Conservation (phyloP, 257 asterid species). For the Fraxinus americana region DNA sequence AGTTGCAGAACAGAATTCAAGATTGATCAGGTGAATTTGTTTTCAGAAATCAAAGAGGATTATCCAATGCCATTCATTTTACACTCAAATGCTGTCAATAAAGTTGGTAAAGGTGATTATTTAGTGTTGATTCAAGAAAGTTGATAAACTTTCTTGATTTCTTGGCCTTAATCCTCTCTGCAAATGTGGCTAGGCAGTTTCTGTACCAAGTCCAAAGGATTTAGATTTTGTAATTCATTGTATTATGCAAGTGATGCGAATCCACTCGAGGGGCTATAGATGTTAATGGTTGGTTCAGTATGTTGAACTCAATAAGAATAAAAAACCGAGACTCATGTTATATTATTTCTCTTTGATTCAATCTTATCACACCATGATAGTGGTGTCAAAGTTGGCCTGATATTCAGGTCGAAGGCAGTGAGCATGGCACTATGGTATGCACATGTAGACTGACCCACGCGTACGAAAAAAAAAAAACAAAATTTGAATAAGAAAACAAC, state of each 20-base stretch:
- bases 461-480: too few species aligned
- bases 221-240: not conserved
- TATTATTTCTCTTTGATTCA: not conserved
- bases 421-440: too few species aligned
- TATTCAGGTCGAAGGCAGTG: too few species aligned
- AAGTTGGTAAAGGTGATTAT: slow-evolving; percentile 12
- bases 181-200: not conserved
- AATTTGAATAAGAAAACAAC: too few species aligned
- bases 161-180: not conserved
- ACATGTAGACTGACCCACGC: too few species aligned
- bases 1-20: slow-evolving; percentile 33
- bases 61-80: not conserved
- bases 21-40: slow-evolving; percentile 27
- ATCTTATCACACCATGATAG: too few species aligned
- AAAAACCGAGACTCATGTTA: not conserved
- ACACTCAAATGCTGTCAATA: not conserved
- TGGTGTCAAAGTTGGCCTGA: not conserved
- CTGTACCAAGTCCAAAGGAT: not conserved
- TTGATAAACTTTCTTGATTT: not conserved
- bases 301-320: not conserved
- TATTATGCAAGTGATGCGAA: not conserved
- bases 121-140: slow-evolving; percentile 6
- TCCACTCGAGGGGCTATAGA: not conserved
- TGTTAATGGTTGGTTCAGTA: not conserved
- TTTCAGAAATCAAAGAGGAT: slow-evolving; percentile 3